These are phyloP conservation scores for Tetraselmis striata DNA, from an alignment of 139 green algal species.

Conservation along the genomic window DNA sequence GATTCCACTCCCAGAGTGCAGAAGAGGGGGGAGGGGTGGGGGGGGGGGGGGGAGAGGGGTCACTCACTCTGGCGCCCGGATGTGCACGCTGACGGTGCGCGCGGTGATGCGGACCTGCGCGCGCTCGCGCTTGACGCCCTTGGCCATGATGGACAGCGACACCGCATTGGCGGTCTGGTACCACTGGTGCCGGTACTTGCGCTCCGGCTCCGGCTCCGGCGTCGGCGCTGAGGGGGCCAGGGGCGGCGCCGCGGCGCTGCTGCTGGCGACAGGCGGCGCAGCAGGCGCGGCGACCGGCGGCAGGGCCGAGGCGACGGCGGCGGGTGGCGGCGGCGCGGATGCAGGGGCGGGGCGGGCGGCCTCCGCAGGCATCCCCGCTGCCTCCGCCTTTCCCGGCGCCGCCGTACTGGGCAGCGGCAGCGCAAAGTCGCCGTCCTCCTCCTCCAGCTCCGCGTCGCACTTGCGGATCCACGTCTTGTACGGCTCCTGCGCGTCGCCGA, in stretches of 20 bases:
- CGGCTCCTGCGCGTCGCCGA: slow-evolving; percentile 34
- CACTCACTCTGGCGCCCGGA: slow-evolving; percentile 27
- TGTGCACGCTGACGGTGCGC: not conserved
- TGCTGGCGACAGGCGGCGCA: too few species aligned
- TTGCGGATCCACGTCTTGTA: slow-evolving; percentile 66
- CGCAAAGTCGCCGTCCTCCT: slow-evolving; percentile 48
- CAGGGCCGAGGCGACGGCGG: not conserved
- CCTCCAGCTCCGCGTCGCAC: slow-evolving; percentile 67
- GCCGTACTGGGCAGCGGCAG: not conserved
- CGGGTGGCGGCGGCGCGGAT: not conserved
- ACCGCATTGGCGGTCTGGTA: slow-evolving; percentile 54
- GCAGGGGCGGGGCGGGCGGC: not conserved
- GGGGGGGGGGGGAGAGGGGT: not conserved
- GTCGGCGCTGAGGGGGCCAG: not conserved
- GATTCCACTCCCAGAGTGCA: too few species aligned
- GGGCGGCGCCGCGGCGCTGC: not conserved
- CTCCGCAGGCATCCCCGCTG: not conserved
- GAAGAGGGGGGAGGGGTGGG: not conserved
- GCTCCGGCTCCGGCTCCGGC: not conserved
- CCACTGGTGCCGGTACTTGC: slow-evolving; percentile 65
- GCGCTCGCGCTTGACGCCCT: not conserved
- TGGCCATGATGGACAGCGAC: not conserved
- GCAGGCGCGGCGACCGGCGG: not conserved
- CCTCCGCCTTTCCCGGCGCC: not conserved
- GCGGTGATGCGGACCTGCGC: not conserved